Evolutionary conservation across 2,329 filamentous ascomycete genomes (phyloP), one percentile per base, ranked within the genome.

Genomic region (Alternaria sp.): DNA sequence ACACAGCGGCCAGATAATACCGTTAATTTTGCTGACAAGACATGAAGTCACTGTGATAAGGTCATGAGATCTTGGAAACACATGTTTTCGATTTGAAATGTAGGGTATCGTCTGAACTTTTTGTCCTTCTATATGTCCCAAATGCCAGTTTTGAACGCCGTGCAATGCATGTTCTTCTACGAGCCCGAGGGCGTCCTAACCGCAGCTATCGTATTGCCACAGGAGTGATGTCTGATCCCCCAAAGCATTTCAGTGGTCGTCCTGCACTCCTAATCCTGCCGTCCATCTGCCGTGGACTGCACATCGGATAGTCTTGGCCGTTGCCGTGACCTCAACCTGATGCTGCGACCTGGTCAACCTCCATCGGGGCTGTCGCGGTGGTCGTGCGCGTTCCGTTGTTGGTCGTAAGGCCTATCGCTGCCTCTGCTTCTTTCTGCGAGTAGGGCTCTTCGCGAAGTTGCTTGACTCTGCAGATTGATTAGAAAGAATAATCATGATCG

Each of bases 381-480:
- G 73, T 76, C 4, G 73, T 68, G 59, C 78, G 75, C 65, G 77
- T 81, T 67, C 87, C 87, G 78, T 94, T 94, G 77, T 94, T 90
- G 30, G 88, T 89, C 58, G 86, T 84, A 60, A 94, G 82, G 43
- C 93, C 93, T 37, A 90, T 84, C 0, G 91, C 93, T 15, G 92
- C 93, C 76, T 97, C 93, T 30, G 94, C 93, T 71, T 94, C 89
- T 75, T 92, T 92, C 75, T 97, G 93, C 6, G 90, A 90, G 80
- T 97, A 96, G 10, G 93, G 92, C 73, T 93, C 92, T 75, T 96
- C 93, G 67, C 89, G 88, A 64, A 99, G 83, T 73, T 93, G 87
- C 79, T 94, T 93, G 58, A 97, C 82, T 78, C 95, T 97, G 63
- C 45, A 23, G 4, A 50, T 9, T n/a, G 14, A n/a, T 37, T 37